Percentiles rank a stretch among this genome's conserved stretches.
Evolutionary conservation across 2,329 filamentous ascomycete genomes (phyloP).

Genomic region (Tolypocladium paradoxum): DNA sequence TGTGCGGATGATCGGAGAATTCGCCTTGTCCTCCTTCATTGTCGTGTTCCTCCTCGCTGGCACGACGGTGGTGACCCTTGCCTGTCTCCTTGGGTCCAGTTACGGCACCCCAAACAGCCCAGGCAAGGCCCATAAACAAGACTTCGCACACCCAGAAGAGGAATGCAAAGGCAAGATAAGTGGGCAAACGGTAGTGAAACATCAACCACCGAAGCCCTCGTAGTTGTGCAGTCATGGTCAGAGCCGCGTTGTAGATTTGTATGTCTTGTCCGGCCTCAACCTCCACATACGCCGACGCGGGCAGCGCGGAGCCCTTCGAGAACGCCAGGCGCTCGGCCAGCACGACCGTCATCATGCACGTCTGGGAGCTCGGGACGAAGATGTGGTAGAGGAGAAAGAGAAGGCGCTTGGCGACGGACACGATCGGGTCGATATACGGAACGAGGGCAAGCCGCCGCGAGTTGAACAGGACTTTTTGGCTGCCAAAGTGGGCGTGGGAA

Average conservation of each 20-base stretch:
- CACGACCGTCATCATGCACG: conserved; percentile 49
- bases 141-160: conserved; percentile 73
- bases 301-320: conserved; percentile 24
- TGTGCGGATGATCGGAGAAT: conserved; percentile 30
- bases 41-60: conserved; percentile 11
- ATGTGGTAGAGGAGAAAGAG: conserved; percentile 60
- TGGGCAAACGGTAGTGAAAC: conserved; percentile 67
- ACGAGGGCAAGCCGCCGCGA: conserved; percentile 68
- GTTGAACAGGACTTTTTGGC: conserved; percentile 38
- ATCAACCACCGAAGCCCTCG: conserved; percentile 73
- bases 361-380: conserved; percentile 53
- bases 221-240: conserved; percentile 65
- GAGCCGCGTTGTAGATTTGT: conserved; percentile 62
- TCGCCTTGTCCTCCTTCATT: conserved; percentile 16
- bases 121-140: conserved; percentile 52
- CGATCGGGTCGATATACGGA: conserved; percentile 63
- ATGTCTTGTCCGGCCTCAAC: conserved; percentile 58
- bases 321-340: conserved; percentile 71
- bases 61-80: conserved; percentile 3
- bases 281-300: conserved; percentile 45
- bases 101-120: conserved; percentile 42
- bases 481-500: conserved; percentile 24
- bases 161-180: conserved; percentile 56
- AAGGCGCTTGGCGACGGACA: conserved; percentile 50
- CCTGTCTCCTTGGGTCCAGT: conserved; percentile 8